Conservation (phyloP, 352 stramenopile genomes). For the Phytophthora hibernalis region DNA sequence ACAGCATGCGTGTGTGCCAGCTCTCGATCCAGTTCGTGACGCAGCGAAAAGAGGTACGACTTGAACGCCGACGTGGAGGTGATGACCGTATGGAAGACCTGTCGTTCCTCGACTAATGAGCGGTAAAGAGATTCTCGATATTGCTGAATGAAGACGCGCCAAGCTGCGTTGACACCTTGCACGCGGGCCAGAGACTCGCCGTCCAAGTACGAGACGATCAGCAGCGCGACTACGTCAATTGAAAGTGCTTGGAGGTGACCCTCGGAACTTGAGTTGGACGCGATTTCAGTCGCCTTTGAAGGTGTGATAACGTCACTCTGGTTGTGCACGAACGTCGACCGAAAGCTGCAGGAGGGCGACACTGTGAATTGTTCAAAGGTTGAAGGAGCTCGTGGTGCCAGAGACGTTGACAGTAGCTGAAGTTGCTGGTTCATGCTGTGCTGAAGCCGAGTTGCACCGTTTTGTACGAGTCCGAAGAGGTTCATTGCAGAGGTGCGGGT, state of each 20-base stretch:
- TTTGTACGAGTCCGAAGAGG: constrained; percentile 48
- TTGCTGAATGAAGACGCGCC: constrained; percentile 46
- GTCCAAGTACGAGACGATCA: constrained; percentile 62
- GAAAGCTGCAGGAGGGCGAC: constrained; percentile 29
- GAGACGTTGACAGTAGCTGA: constrained; percentile 28
- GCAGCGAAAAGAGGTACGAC: constrained; percentile 60
- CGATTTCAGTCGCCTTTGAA: neutral
- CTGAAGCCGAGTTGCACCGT: constrained; percentile 41
- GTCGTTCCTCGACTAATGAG: constrained; percentile 33
- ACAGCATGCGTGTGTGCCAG: constrained; percentile 56
- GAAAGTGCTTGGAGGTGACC: constrained; percentile 28
- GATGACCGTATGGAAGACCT: constrained; percentile 50
- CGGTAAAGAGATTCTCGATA: constrained; percentile 53
- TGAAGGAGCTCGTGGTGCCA: neutral
- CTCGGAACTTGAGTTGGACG: constrained; percentile 9
- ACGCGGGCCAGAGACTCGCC: constrained; percentile 51
- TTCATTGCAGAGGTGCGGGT: constrained; percentile 25
- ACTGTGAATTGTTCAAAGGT: constrained; percentile 21
- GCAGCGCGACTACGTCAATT: constrained; percentile 59
- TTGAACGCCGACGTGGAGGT: constrained; percentile 56
- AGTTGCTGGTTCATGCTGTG: constrained; percentile 47
- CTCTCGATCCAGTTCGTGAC: constrained; percentile 52
- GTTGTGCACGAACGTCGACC: constrained; percentile 34
- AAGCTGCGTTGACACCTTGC: constrained; percentile 50
- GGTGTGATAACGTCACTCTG: neutral